A percentile compares a stretch with the other conserved stretches of the same genome.
Conservation (phyloP, 495 filamentous ascomycete species). For the Physcia stellaris region DNA sequence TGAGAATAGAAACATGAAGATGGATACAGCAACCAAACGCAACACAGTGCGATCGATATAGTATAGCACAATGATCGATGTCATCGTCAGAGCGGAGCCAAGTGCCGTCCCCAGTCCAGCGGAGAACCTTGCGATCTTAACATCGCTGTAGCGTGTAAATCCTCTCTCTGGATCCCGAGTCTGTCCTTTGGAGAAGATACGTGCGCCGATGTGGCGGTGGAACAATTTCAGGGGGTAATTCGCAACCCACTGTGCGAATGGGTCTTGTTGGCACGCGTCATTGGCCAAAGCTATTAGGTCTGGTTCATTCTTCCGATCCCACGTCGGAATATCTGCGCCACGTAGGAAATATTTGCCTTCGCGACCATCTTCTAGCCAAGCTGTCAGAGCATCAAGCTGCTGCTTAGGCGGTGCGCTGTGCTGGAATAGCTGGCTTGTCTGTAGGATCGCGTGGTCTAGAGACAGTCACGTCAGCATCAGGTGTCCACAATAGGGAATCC, state of each 20-base stretch:
- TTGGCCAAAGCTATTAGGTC: too few relatives aligned
- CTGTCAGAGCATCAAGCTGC: neutral
- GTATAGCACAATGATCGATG: conserved; percentile 5
- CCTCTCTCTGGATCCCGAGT: neutral
- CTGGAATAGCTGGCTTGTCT: neutral
- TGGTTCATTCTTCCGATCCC: too few relatives aligned
- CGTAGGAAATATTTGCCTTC: neutral
- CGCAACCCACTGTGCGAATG: too few relatives aligned
- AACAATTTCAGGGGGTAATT: too few relatives aligned
- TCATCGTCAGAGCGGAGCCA: neutral
- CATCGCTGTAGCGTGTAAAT: neutral
- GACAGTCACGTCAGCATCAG: neutral
- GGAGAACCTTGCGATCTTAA: neutral
- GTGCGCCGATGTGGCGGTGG: neutral
- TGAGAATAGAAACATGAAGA: conserved; percentile 20
- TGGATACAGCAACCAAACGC: conserved; percentile 18
- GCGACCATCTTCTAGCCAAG: neutral
- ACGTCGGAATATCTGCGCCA: neutral
- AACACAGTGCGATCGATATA: conserved; percentile 11
- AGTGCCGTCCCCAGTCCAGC: neutral
- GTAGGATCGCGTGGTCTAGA: neutral
- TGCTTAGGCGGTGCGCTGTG: neutral
- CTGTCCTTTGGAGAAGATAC: neutral
- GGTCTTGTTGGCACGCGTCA: too few relatives aligned
- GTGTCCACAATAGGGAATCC: too few relatives aligned